phyloP scores from a whole-genome alignment of 192 early-diverging fungal species.

The Mortierella antarctica region DNA sequence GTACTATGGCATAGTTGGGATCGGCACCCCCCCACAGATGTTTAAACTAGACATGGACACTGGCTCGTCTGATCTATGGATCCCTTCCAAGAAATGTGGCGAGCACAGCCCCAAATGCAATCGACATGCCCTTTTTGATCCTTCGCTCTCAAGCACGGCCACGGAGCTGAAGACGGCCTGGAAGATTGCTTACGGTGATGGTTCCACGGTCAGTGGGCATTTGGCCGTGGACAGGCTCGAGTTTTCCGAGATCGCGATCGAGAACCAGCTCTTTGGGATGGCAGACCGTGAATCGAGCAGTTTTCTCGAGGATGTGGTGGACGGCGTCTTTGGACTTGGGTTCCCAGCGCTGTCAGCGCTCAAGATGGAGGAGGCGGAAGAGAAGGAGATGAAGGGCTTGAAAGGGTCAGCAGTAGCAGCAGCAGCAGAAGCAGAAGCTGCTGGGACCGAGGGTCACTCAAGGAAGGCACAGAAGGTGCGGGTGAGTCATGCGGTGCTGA shows the following conservation, averaged over 20 bases:
- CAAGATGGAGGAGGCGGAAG: conserved; percentile 6
- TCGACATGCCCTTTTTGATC: conserved; percentile 25
- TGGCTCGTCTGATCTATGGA: conserved; percentile 78
- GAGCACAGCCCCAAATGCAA: conserved; percentile 10
- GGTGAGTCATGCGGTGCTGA: conserved; percentile 59
- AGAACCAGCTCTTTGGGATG: conserved; percentile 71
- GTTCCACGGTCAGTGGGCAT: conserved; percentile 51
- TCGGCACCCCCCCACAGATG: conserved; percentile 73
- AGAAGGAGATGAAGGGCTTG: neutral
- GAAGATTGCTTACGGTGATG: conserved; percentile 60
- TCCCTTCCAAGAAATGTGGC: conserved; percentile 49
- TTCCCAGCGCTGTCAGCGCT: conserved; percentile 56
- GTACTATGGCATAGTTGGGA: conserved; percentile 74
- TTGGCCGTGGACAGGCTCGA: conserved; percentile 61
- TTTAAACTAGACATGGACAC: conserved; percentile 81
- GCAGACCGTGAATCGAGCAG: conserved; percentile 65
- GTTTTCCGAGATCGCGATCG: conserved; percentile 64
- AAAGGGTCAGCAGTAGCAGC: neutral
- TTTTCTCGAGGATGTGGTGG: conserved; percentile 68
- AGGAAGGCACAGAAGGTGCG: neutral
- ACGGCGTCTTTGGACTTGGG: conserved; percentile 76
- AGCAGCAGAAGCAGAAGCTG: neutral
- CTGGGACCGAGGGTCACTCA: neutral
- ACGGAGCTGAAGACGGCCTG: conserved; percentile 32
- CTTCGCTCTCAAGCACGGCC: conserved; percentile 32